phyloP scores from a whole-genome alignment of 805 yeast species.

The Saccharomyces kudriavzevii region DNA sequence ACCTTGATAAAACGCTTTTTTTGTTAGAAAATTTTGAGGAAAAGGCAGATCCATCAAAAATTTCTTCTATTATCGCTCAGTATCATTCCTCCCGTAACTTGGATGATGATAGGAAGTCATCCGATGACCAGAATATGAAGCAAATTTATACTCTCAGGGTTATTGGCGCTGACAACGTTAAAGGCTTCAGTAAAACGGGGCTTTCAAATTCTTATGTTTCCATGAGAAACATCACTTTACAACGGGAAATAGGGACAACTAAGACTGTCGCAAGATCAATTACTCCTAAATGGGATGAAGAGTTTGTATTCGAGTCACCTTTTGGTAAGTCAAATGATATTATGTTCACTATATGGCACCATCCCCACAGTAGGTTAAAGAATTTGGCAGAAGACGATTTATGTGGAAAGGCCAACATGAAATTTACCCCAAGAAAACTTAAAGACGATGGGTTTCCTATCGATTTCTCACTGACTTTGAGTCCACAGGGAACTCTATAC shows the following conservation, averaged over 20 bases:
- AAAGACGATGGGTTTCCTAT: slow-evolving; percentile 62
- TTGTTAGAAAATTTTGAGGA: slow-evolving; percentile 1
- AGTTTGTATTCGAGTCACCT: slow-evolving; percentile 49
- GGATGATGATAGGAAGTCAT: slow-evolving; percentile 10
- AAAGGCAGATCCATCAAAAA: slow-evolving; percentile 2
- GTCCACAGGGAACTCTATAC: slow-evolving; percentile 58
- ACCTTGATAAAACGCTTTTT: slow-evolving; percentile 45
- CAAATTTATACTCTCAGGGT: slow-evolving; percentile 59
- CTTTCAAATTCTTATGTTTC: slow-evolving; percentile 53
- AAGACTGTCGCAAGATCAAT: slow-evolving; percentile 50
- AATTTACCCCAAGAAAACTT: slow-evolving; percentile 54
- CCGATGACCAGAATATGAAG: slow-evolving; percentile 23
- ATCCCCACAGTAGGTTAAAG: slow-evolving; percentile 30
- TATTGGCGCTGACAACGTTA: slow-evolving; percentile 54
- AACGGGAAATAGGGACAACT: slow-evolving; percentile 59
- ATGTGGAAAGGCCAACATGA: slow-evolving; percentile 56
- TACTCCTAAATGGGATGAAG: slow-evolving; percentile 83
- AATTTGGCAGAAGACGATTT: slow-evolving; percentile 46
- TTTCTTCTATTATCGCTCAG: background rate
- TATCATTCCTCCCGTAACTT: background rate
- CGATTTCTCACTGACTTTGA: slow-evolving; percentile 50
- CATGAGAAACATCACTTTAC: slow-evolving; percentile 46
- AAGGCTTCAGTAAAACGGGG: slow-evolving; percentile 39
- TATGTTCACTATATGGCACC: slow-evolving; percentile 66
- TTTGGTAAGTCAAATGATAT: slow-evolving; percentile 39